A percentile compares a stretch with the other conserved stretches of the same genome.
These are phyloP conservation scores for Zopfia rhizophila DNA, from an alignment of 2,329 filamentous ascomycete genomes.

Conservation along the genomic window DNA sequence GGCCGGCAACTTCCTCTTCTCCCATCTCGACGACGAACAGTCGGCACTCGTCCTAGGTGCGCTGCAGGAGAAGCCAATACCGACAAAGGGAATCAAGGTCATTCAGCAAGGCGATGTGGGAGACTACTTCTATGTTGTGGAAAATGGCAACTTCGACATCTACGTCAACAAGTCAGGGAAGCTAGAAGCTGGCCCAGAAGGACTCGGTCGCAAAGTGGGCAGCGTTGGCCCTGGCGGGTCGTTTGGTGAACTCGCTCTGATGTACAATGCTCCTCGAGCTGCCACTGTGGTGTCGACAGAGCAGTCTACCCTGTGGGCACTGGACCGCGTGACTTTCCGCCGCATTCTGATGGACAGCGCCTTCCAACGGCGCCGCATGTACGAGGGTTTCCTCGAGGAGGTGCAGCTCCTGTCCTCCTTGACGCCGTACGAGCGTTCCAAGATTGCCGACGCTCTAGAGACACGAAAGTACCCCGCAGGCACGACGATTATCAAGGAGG, in stretches of 20 bases:
- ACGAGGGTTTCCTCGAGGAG: constrained; percentile 95
- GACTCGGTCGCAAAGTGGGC: constrained; percentile 84
- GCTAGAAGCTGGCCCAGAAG: constrained; percentile 81
- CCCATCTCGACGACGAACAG: constrained; percentile 93
- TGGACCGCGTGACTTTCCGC: constrained; percentile 96
- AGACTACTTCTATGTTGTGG: constrained; percentile 98
- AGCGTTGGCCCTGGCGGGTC: constrained; percentile 88
- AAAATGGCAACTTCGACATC: constrained; percentile 89
- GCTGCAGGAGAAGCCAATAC: constrained; percentile 93
- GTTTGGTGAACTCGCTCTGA: constrained; percentile 95
- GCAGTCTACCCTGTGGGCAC: constrained; percentile 86
- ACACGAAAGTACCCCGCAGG: constrained; percentile 85
- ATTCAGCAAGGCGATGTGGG: constrained; percentile 96
- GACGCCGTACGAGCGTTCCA: constrained; percentile 92
- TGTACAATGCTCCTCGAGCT: constrained; percentile 98
- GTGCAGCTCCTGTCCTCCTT: constrained; percentile 85
- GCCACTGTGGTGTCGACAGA: constrained; percentile 91
- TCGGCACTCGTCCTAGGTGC: constrained; percentile 87
- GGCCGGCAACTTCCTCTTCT: constrained; percentile 91
- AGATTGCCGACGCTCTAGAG: constrained; percentile 96
- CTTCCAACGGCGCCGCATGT: constrained; percentile 94
- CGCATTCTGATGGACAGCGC: constrained; percentile 98
- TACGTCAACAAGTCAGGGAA: constrained; percentile 84
- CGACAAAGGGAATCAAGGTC: constrained; percentile 88
- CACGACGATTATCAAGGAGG: constrained; percentile 87